Base-by-base conservation (phyloP, 2,329 filamentous ascomycete genomes). In the Fusarium sp. region DNA sequence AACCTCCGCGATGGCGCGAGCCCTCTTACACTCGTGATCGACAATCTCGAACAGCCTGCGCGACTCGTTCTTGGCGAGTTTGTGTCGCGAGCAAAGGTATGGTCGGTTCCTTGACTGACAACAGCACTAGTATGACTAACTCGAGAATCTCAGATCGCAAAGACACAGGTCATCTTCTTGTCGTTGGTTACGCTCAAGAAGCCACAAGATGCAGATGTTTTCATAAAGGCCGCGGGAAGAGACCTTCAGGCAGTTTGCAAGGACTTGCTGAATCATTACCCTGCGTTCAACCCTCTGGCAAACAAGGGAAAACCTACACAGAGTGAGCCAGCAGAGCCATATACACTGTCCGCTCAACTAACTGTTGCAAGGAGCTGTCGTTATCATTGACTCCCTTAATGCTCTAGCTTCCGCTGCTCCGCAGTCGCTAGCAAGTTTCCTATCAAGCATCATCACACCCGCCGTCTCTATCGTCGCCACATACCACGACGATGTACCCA, bases 11-110 rank as follows among this genome's bases (percentile, higher is more conserved):
- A 95, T 74, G 87, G 86, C 53, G 87, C 90, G 13, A 96, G 92
- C 44, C 94, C 94, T 3, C 87, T 98, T 70, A 97, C 93, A 0
- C 80, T 98, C 23, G 77, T 97, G 4, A 81, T 97, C 53, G 94
- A 98, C 75, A 91, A 84, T 31, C 80, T 97, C 27, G 92, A 96
- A 77, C 93, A 97, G 76, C 87, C 88, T 23, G 91, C 88, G 7
- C 82, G 80, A 27, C 88, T 88, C 1, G 77, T 97, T 4, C 63
- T 94, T 2, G 77, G 80, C 15, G 93, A 97, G 75, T 91, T 94
- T 75, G 85, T 91, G 49, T 80, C 82, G 42, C 84, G 93, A 68
- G 92, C 90, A 50, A 91, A 89, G 79, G 91, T 90, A 67, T 55
- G 77, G 33, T 21, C 8, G 2, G 4, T 25, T 8, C 27, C 35